phyloP scores from a whole-genome alignment of 768 basidiomycete species.

The Kwoniella sp. region DNA sequence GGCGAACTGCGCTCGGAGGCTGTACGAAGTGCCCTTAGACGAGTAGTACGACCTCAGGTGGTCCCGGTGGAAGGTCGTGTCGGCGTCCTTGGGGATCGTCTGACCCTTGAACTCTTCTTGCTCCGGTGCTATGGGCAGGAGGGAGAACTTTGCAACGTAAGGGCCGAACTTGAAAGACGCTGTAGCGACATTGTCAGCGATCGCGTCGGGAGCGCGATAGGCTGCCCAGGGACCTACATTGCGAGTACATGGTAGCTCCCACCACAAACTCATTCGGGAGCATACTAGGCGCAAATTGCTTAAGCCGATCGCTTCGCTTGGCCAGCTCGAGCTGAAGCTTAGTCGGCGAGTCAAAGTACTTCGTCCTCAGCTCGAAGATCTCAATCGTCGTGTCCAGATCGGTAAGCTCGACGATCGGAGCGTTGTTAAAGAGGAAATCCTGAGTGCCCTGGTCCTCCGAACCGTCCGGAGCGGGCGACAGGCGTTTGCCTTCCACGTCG shows the following conservation, averaged over 20 bases:
- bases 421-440: constrained; percentile 30
- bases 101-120: constrained; percentile 6
- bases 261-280: constrained; percentile 23
- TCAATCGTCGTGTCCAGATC: constrained; percentile 31
- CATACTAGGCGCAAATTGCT: constrained; percentile 24
- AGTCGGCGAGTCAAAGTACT: constrained; percentile 25
- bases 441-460: constrained; percentile 8
- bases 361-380: constrained; percentile 24
- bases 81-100: constrained; percentile 10
- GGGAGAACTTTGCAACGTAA: constrained; percentile 15
- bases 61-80: constrained; percentile 11
- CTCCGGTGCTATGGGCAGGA: not conserved
- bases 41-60: constrained; percentile 6
- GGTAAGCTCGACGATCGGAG: constrained; percentile 24
- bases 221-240: constrained; percentile 11
- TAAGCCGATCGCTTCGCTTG: constrained; percentile 20
- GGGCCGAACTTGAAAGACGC: constrained; percentile 19
- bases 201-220: not conserved
- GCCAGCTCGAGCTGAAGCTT: constrained; percentile 18
- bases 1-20: constrained; percentile 5
- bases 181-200: not conserved
- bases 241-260: constrained; percentile 16
- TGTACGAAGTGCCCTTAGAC: constrained; percentile 1
- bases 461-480: constrained; percentile 17
- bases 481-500: constrained; percentile 15